Evolutionary conservation across 2,329 filamentous ascomycete genomes (phyloP).

Genomic region (Berkeleyomyces basicola): DNA sequence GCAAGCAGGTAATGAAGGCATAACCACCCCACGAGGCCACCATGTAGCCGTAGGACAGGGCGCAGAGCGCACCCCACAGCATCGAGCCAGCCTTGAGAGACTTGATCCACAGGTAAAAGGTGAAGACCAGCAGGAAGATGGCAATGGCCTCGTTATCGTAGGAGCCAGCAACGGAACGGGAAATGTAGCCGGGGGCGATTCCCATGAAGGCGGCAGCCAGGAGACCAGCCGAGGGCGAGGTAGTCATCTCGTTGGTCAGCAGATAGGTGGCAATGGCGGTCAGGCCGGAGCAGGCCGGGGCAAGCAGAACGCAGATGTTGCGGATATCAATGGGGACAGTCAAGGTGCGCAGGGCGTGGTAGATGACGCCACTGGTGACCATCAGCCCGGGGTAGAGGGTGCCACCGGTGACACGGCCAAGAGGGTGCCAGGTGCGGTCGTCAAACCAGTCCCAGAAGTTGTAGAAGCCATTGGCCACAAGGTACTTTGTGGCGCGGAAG

Average conservation of each 20-base stretch:
- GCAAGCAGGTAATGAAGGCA: slow-evolving; percentile 95
- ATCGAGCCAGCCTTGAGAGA: slow-evolving; percentile 91
- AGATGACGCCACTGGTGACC: slow-evolving; percentile 96
- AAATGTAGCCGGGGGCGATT: slow-evolving; percentile 94
- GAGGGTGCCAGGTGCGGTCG: slow-evolving; percentile 98
- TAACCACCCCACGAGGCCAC: slow-evolving; percentile 99
- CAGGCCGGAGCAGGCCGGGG: slow-evolving; percentile 82
- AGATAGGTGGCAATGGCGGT: slow-evolving; percentile 90
- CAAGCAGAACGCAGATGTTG: slow-evolving; percentile 94
- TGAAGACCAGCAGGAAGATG: slow-evolving; percentile 96
- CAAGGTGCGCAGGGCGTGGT: slow-evolving; percentile 77
- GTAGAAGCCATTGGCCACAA: slow-evolving; percentile 93
- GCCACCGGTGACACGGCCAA: slow-evolving; percentile 93
- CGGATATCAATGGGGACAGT: slow-evolving; percentile 92
- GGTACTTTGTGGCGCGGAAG: slow-evolving; percentile 94
- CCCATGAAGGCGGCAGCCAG: slow-evolving; percentile 94
- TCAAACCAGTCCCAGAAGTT: slow-evolving; percentile 99
- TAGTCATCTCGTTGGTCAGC: slow-evolving; percentile 91
- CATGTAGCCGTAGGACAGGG: slow-evolving; percentile 99
- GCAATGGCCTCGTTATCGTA: slow-evolving; percentile 99
- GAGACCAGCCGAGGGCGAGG: slow-evolving; percentile 85
- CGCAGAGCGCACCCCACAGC: slow-evolving; percentile 88
- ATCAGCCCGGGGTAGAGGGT: slow-evolving; percentile 98
- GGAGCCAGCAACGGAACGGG: slow-evolving; percentile 88
- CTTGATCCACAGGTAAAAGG: slow-evolving; percentile 99